Conservation (phyloP, 805 yeast genomes). For the Yamadazyma nakazawae region DNA sequence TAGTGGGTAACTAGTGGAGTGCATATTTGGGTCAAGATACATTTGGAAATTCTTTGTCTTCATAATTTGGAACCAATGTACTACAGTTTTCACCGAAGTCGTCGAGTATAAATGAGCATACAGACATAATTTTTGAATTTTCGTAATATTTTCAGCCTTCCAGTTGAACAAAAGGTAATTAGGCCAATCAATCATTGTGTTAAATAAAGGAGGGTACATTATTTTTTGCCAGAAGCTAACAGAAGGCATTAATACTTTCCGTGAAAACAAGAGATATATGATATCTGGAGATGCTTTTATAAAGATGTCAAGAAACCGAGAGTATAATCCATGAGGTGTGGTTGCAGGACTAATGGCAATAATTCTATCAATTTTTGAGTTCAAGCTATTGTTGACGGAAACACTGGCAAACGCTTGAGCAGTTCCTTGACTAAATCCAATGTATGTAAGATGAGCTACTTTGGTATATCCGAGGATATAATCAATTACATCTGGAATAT, state of each 20-base stretch:
- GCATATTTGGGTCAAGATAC: conserved; percentile 62
- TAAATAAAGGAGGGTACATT: conserved; percentile 73
- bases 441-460: conserved; percentile 49
- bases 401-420: conserved; percentile 89
- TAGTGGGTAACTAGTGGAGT: conserved; percentile 39
- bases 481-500: conserved; percentile 80
- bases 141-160: conserved; percentile 68
- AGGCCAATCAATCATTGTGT: conserved; percentile 66
- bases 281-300: conserved; percentile 74
- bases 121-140: conserved; percentile 70
- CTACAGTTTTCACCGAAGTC: conserved; percentile 86
- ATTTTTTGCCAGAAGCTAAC: conserved; percentile 78
- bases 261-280: conserved; percentile 69
- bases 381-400: conserved; percentile 61
- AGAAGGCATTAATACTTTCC: conserved; percentile 68
- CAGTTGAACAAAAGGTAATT: conserved; percentile 73
- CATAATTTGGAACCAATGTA: conserved; percentile 95
- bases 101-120: conserved; percentile 88
- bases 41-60: conserved; percentile 75
- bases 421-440: conserved; percentile 93
- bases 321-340: conserved; percentile 82
- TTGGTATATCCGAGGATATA: conserved; percentile 57
- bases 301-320: conserved; percentile 70
- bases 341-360: conserved; percentile 93
- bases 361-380: conserved; percentile 51